These are phyloP conservation scores for Laburnicola sp. DNA, from an alignment of 2,329 filamentous ascomycete species.

Conservation along the genomic window DNA sequence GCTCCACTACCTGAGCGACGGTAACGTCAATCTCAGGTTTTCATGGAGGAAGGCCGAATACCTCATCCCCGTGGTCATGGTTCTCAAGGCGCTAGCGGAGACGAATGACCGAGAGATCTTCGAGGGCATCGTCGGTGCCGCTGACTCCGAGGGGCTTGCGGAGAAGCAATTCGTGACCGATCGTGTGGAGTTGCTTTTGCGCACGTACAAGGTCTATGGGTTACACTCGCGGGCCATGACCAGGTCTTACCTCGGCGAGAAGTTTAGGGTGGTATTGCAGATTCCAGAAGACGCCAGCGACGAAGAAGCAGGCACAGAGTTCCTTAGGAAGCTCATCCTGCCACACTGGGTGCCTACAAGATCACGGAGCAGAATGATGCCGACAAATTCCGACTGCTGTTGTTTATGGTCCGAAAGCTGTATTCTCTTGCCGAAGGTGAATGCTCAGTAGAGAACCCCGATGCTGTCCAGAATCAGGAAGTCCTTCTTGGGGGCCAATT, in stretches of 20 bases:
- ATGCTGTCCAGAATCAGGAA: constrained; percentile 95
- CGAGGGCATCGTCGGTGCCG: constrained; percentile 82
- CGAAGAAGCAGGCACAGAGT: constrained; percentile 88
- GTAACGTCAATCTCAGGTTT: constrained; percentile 95
- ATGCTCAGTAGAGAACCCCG: constrained; percentile 91
- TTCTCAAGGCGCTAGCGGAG: constrained; percentile 90
- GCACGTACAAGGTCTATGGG: constrained; percentile 90
- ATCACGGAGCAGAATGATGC: constrained; percentile 81
- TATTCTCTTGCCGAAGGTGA: constrained; percentile 92
- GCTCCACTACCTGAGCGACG: constrained; percentile 91
- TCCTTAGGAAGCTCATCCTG: constrained; percentile 84
- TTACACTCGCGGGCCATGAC: constrained; percentile 82
- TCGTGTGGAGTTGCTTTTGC: constrained; percentile 85
- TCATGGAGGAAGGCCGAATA: constrained; percentile 98
- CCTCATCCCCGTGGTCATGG: constrained; percentile 94
- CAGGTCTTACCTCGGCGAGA: constrained; percentile 82
- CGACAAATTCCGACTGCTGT: constrained; percentile 90
- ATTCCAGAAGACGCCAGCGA: constrained; percentile 82
- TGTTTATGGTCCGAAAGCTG: constrained; percentile 96
- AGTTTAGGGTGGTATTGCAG: constrained; percentile 85
- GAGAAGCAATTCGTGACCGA: constrained; percentile 91
- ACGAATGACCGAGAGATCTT: constrained; percentile 97
- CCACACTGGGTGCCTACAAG: constrained; percentile 86
- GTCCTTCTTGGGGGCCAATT: constrained; percentile 90
- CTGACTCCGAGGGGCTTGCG: constrained; percentile 73